phyloP scores from a whole-genome alignment of 148 eudicot genomes.

The Hydrangea macrophylla region DNA sequence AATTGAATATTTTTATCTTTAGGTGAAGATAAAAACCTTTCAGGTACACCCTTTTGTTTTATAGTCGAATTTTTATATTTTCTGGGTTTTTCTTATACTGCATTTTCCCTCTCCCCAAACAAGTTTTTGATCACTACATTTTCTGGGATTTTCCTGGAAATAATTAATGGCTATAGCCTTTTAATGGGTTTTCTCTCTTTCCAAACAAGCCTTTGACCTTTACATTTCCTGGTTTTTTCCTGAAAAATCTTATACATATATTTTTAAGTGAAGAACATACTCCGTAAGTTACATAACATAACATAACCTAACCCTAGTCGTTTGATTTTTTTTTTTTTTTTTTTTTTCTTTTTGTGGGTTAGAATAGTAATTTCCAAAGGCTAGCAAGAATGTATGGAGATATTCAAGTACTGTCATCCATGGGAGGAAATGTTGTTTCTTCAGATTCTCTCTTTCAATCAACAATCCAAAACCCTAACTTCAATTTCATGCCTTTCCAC shows the following conservation, averaged over 20 bases:
- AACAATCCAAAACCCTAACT: constrained; percentile 66
- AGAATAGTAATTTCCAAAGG: background rate
- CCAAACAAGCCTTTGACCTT: too few species aligned
- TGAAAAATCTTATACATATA: background rate
- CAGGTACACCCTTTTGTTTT: constrained; percentile 4
- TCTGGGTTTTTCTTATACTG: background rate
- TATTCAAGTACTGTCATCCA: constrained; percentile 74
- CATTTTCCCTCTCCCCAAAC: too few species aligned
- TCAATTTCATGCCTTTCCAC: constrained; percentile 76
- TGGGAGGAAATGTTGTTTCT: constrained; percentile 45
- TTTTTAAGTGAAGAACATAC: background rate
- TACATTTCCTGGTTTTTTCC: background rate
- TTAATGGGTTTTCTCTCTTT: too few species aligned
- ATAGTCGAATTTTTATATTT: background rate
- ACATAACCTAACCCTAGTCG: too few species aligned
- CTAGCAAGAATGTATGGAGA: constrained; percentile 75
- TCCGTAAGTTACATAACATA: background rate
- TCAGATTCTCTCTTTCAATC: constrained; percentile 50
- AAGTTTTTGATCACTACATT: too few species aligned
- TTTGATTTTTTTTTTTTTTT: background rate
- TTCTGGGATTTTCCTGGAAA: too few species aligned
- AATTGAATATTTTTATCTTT: background rate
- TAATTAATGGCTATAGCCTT: too few species aligned
- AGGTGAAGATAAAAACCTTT: constrained; percentile 16
- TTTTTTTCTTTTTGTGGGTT: background rate